These are phyloP conservation scores for Calocera cornea DNA, from an alignment of 768 basidiomycete genomes.

Conservation along the genomic window DNA sequence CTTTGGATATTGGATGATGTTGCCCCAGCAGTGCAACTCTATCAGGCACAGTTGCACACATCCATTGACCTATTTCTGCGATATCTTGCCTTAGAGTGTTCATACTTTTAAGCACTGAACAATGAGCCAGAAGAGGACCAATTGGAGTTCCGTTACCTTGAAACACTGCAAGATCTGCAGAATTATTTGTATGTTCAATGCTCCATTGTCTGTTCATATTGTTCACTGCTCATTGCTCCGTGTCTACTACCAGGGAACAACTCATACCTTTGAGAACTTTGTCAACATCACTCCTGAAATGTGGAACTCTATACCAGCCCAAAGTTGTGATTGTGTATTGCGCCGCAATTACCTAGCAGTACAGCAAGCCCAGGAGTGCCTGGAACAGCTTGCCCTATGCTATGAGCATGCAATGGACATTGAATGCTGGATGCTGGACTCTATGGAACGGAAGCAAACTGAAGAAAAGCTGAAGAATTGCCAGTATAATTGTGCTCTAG, in stretches of 20 bases:
- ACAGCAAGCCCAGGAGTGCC: neutral
- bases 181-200: neutral
- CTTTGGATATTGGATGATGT: constrained; percentile 18
- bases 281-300: neutral
- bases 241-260: too few species aligned
- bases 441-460: constrained; percentile 4
- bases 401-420: neutral
- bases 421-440: neutral
- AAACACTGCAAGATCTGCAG: neutral
- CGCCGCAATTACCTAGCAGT: neutral
- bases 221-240: too few species aligned
- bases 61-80: too few species aligned
- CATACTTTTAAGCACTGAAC: neutral
- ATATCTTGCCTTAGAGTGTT: neutral
- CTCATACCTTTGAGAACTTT: neutral
- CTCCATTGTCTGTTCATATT: neutral
- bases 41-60: too few species aligned
- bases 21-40: too few species aligned
- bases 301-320: neutral
- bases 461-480: constrained; percentile 6
- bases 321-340: neutral
- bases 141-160: neutral
- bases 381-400: neutral
- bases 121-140: constrained; percentile 1
- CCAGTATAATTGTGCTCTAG: neutral